Percentiles rank a stretch among this genome's conserved stretches.
These are phyloP conservation scores for Westerdykella ornata DNA, from an alignment of 2,329 filamentous ascomycete genomes.

Conservation along the genomic window DNA sequence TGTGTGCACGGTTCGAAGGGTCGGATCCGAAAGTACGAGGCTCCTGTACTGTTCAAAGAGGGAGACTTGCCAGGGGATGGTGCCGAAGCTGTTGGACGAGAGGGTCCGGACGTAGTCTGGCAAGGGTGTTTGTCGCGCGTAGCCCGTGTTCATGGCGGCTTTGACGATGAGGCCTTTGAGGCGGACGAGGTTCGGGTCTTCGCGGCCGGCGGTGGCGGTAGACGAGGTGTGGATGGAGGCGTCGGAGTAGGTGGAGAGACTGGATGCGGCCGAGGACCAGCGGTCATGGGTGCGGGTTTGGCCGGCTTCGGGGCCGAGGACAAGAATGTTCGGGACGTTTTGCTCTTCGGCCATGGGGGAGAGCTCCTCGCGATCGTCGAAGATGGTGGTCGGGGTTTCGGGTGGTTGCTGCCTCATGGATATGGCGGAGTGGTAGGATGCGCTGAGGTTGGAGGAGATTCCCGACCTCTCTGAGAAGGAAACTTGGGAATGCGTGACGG, in stretches of 20 bases:
- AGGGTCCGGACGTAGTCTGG: slow-evolving; percentile 71
- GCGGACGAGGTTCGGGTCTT: slow-evolving; percentile 70
- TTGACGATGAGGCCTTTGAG: slow-evolving; percentile 75
- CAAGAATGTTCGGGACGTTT: slow-evolving; percentile 77
- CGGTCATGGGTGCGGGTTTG: slow-evolving; percentile 51
- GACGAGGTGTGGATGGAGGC: slow-evolving; percentile 58
- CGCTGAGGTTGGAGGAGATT: slow-evolving; percentile 40
- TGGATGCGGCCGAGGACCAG: slow-evolving; percentile 72
- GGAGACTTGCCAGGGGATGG: slow-evolving; percentile 60
- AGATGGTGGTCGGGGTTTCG: slow-evolving; percentile 91
- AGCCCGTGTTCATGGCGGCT: slow-evolving; percentile 79
- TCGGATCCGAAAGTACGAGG: slow-evolving; percentile 65
- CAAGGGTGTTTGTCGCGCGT: slow-evolving; percentile 57
- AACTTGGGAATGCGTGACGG: slow-evolving; percentile 25
- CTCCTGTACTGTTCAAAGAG: slow-evolving; percentile 75
- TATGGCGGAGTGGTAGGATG: slow-evolving; percentile 42
- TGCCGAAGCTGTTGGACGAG: slow-evolving; percentile 71
- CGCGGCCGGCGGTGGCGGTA: slow-evolving; percentile 60
- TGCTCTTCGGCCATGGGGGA: slow-evolving; percentile 64
- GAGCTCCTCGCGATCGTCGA: slow-evolving; percentile 73
- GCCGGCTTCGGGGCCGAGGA: slow-evolving; percentile 64
- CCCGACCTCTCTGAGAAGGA: slow-evolving; percentile 33
- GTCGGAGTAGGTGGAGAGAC: slow-evolving; percentile 72
- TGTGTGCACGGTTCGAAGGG: slow-evolving; percentile 45
- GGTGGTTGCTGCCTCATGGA: slow-evolving; percentile 45